Base-by-base conservation (phyloP, 2,329 filamentous ascomycete species). In the Ceratocystis destructans region DNA sequence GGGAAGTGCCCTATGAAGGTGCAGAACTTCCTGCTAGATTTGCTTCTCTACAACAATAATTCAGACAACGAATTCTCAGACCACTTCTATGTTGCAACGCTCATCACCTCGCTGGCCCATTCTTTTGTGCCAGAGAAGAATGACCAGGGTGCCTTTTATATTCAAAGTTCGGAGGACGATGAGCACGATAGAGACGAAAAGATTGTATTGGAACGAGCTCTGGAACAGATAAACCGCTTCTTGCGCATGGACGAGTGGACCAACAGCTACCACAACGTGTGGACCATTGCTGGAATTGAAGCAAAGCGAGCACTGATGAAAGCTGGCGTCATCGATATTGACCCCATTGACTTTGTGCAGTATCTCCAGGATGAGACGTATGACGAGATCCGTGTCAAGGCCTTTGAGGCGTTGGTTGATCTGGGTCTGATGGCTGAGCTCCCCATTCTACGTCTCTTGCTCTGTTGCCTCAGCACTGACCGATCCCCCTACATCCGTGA, bases 21-120 rank as follows among this genome's bases (percentile, higher is more conserved):
- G 4, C 89, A 92, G 67, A 83, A 84, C 48, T 96, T 96, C 74
- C 83, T 99, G 61, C 83, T 96, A 25, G 91, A 96, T 71, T 89
- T 95, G 73, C 79, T 99, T 44, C 87, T 89, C 62, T 93, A 91
- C 77, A 99, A 99, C 73, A 92, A 99, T 76, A 99, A 99, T 73
- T 87, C 88, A 1, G 87, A 89, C 68, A 99, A 99, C 71, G 77
- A 87, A 62, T 95, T 85, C 72, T 96, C 92, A 4, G 95, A 99
- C 72, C 87, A 92, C 69, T 86, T 89, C 71, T 99, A 96, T 73
- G 84, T 99, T 65, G 86, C 90, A 6, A 88, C 82, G 25, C 80
- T 99, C 28, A 88, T 99, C 7, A 78, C 80, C 53, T 80, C 82
- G 0, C 75, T 87, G 31, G 80, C 84, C 1, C 80, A 79, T 0